phyloP scores from a whole-genome alignment of 148 eudicot species.

The Camellia sinensis region DNA sequence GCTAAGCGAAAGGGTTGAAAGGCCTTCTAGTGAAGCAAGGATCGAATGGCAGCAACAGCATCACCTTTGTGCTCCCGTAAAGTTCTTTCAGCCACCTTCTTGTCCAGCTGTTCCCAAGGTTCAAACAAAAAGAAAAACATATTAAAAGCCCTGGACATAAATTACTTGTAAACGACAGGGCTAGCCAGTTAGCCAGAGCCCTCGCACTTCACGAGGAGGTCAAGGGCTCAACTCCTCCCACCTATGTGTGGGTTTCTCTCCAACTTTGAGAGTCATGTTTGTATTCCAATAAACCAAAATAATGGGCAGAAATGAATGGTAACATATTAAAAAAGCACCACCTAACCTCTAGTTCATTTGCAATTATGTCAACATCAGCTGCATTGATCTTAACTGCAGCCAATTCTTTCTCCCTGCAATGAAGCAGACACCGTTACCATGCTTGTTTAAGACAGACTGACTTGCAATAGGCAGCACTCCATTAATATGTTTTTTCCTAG shows the following conservation, averaged over 20 bases:
- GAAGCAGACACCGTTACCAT: background rate
- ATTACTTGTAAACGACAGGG: background rate
- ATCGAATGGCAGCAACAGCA: slow-evolving; percentile 83
- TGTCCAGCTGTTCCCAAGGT: slow-evolving; percentile 60
- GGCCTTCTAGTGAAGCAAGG: slow-evolving; percentile 46
- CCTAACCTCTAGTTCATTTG: slow-evolving; percentile 87
- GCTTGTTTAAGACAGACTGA: background rate
- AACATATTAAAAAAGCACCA: background rate
- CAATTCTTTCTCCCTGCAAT: slow-evolving; percentile 77
- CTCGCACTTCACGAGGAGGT: too few species aligned
- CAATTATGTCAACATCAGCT: slow-evolving; percentile 82
- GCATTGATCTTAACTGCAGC: slow-evolving; percentile 94
- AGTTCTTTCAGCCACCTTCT: slow-evolving; percentile 93
- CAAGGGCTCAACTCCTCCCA: too few species aligned
- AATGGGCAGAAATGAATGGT: background rate
- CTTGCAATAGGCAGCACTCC: background rate
- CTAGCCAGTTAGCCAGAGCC: too few species aligned
- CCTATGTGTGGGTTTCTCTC: too few species aligned
- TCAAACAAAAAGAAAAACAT: background rate
- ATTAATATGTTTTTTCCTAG: background rate
- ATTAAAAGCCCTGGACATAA: background rate
- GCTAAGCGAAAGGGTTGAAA: background rate
- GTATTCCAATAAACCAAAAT: too few species aligned
- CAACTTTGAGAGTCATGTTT: too few species aligned
- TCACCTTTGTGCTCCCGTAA: slow-evolving; percentile 97